Evolutionary conservation across 192 early-diverging fungal genomes (phyloP).

Genomic region (Entomortierella beljakovae): DNA sequence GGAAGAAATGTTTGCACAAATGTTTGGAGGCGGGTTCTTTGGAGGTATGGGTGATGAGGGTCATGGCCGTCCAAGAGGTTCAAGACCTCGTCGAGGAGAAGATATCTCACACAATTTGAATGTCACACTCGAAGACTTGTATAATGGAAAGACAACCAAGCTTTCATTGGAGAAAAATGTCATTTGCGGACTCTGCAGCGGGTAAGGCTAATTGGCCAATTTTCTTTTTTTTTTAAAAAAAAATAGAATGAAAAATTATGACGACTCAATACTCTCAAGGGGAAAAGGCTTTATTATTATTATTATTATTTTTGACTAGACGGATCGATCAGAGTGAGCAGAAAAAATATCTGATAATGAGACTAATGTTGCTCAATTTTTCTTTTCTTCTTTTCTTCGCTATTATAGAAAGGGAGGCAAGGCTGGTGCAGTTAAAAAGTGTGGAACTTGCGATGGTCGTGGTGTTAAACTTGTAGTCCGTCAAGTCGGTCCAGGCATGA

Average conservation of each 20-base stretch:
- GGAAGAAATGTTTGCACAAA: slow-evolving; percentile 87
- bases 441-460: slow-evolving; percentile 80
- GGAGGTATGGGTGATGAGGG: slow-evolving; percentile 37
- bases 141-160: slow-evolving; percentile 88
- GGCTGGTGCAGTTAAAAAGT: slow-evolving; percentile 76
- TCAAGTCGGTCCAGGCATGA: slow-evolving; percentile 90
- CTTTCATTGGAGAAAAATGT: slow-evolving; percentile 86
- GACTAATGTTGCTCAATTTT: not conserved
- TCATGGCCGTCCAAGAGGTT: slow-evolving; percentile 28
- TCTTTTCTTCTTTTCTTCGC: not conserved
- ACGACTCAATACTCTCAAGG: too few species aligned
- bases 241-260: too few species aligned
- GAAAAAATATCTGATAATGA: too few species aligned
- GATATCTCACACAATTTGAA: slow-evolving; percentile 79
- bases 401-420: slow-evolving; percentile 87
- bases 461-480: slow-evolving; percentile 84
- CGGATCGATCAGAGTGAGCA: too few species aligned
- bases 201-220: slow-evolving; percentile 56
- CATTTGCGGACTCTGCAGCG: slow-evolving; percentile 70
- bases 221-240: too few species aligned
- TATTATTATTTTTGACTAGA: slow-evolving; percentile 52
- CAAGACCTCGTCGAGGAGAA: slow-evolving; percentile 59
- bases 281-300: too few species aligned
- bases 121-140: slow-evolving; percentile 93
- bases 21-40: slow-evolving; percentile 76